Evolutionary conservation across 345 rosid genomes (phyloP).

Genomic region (Garcia nutans): DNA sequence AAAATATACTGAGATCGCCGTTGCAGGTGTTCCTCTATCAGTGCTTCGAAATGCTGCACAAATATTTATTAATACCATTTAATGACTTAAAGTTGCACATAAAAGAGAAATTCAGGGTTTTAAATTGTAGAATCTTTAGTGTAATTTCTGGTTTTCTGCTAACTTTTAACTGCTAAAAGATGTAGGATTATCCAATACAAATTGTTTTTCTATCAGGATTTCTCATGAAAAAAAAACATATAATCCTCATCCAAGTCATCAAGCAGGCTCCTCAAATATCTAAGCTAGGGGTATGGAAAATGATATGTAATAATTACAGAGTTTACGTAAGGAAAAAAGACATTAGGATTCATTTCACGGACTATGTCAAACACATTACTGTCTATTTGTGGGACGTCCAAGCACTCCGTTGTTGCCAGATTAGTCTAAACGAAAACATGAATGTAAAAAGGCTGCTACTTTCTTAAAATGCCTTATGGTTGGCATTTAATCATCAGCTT

Average conservation of each 20-base stretch:
- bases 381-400: background rate
- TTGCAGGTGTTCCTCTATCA: conserved; percentile 72
- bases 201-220: too few relatives aligned
- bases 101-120: background rate
- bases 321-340: background rate
- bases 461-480: background rate
- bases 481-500: background rate
- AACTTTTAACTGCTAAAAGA: too few relatives aligned
- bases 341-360: background rate
- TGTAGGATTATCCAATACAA: too few relatives aligned
- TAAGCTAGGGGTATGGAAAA: too few relatives aligned
- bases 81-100: background rate
- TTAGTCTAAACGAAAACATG: background rate
- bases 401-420: background rate
- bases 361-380: background rate
- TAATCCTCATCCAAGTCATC: background rate
- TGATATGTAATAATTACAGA: too few relatives aligned
- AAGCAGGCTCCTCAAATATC: background rate
- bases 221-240: too few relatives aligned
- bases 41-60: conserved; percentile 76
- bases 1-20: conserved; percentile 43
- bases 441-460: background rate
- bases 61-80: background rate
- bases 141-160: background rate
- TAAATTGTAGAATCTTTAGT: too few relatives aligned